phyloP scores from a whole-genome alignment of 495 filamentous ascomycete species.

The Ramalina peruviana region DNA sequence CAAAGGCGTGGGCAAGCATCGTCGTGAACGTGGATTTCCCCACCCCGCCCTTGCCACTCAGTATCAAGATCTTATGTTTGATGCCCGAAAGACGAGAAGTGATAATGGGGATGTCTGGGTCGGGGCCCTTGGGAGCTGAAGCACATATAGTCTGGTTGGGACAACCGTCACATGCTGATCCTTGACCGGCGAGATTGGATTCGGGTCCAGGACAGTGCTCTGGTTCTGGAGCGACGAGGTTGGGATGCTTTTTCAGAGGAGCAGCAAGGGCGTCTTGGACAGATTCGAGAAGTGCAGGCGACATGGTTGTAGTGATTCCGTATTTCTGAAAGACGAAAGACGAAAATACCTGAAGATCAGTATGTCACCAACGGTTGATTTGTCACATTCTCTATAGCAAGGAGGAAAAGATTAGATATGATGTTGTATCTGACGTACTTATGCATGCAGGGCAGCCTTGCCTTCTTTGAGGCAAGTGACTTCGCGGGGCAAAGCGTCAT shows the following conservation, averaged over 20 bases:
- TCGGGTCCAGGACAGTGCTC: conserved; percentile 95
- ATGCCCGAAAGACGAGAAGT: conserved; percentile 67
- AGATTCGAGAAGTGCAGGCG: conserved; percentile 59
- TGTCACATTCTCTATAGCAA: no score
- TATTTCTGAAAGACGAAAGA: background rate
- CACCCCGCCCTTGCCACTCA: conserved; percentile 92
- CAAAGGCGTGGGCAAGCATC: conserved; percentile 77
- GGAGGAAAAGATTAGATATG: no score
- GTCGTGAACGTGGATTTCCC: conserved; percentile 88
- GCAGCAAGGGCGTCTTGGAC: conserved; percentile 51
- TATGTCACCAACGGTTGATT: no score
- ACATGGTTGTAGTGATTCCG: conserved; percentile 33
- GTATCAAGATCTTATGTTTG: conserved; percentile 78
- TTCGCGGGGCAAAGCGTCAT: no score
- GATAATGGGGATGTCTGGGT: conserved; percentile 84
- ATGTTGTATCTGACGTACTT: no score
- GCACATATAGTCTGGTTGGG: conserved; percentile 95
- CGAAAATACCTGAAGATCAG: background rate
- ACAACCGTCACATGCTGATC: conserved; percentile 81
- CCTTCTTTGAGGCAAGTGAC: no score
- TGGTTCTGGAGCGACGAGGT: conserved; percentile 85
- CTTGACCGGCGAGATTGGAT: conserved; percentile 68
- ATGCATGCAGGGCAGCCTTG: no score
- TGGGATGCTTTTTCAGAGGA: conserved; percentile 54
- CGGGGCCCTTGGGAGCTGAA: conserved; percentile 84